These are phyloP conservation scores for Albophoma yamanashiensis DNA, from an alignment of 2,329 filamentous ascomycete genomes.

Conservation along the genomic window DNA sequence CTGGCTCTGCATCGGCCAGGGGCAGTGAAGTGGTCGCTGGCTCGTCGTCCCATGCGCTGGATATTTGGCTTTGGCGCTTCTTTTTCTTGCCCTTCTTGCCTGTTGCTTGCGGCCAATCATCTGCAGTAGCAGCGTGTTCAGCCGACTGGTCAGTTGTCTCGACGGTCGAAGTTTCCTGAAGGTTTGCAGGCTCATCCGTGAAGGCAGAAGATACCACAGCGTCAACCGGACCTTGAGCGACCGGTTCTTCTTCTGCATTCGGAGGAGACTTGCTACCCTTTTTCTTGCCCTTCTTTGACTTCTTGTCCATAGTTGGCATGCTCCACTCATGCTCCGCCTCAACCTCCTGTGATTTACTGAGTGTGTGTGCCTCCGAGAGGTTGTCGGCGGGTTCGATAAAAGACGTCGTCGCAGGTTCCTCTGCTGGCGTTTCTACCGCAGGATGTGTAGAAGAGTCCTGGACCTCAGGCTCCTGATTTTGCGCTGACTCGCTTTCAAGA, in stretches of 20 bases:
- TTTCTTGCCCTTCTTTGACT: slow-evolving; percentile 20
- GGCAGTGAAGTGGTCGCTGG: background rate
- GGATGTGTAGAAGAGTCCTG: background rate
- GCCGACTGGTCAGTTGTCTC: background rate
- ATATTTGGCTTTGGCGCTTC: slow-evolving; percentile 1
- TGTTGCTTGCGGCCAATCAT: slow-evolving; percentile 1
- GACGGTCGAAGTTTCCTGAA: background rate
- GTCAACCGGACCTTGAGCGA: background rate
- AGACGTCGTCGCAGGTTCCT: background rate
- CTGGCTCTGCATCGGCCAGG: background rate
- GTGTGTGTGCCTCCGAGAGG: background rate
- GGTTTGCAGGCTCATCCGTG: slow-evolving; percentile 1
- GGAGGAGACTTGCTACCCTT: slow-evolving; percentile 15
- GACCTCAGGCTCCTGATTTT: background rate
- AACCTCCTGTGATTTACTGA: background rate
- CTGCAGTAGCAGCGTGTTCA: background rate
- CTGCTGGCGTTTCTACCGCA: background rate
- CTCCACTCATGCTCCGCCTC: slow-evolving; percentile 9
- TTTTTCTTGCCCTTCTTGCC: slow-evolving; percentile 8
- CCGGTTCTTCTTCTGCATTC: background rate
- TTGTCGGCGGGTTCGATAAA: background rate
- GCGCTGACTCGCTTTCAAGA: slow-evolving; percentile 5
- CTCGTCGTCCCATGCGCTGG: background rate
- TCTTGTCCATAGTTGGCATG: slow-evolving; percentile 9
- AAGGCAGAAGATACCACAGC: background rate